Base-by-base conservation (phyloP, 2,329 filamentous ascomycete species). In the Fusarium marasasianum region DNA sequence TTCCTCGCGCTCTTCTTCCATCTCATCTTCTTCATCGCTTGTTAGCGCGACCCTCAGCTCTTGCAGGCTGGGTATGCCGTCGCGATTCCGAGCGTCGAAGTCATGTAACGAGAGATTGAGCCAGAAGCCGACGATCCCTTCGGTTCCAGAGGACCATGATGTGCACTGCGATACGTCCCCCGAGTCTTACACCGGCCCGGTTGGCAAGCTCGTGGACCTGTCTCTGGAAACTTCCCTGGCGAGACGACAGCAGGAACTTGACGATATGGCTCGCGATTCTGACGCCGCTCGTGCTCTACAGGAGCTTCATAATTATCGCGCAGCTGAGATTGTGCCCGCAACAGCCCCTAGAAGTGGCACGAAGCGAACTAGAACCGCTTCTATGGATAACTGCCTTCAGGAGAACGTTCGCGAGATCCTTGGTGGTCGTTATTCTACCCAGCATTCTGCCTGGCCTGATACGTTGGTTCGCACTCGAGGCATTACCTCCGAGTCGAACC, bases 331-430 rank as follows among this genome's bases (percentile, higher is more conserved):
- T 61, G 81, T 80, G 22, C 79, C 82, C 22, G 77, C 76, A n/a
- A 76, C 79, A 37, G 82, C 59, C 59, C 65, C 59, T 55, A 78
- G 80, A 56, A 81, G 78, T 35, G 86, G 86, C 31, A 82, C 83
- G 66, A 93, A 93, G 85, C 88, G 91, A 75, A 89, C 87, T 77
- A 86, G 91, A 57, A 86, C 90, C 20, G 77, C 83, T 13, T 92
- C 90, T 20, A 85, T 88, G 63, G 91, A 93, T 66, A 83, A 86
- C 65, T 82, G 85, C n/a, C 84, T 91, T 14, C 91, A 93, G 78
- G 90, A 92, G 68, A 91, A 92, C 66, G 91, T 93, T 17, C 90
- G 91, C 61, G 88, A 91, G 59, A 85, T 93, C 75, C 83, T 93
- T 35, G 83, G 82, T 50, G 83, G 79, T 40, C 78, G 78, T 58